Evolutionary conservation across 768 basidiomycete species (phyloP).

Genomic region (Lentinula boryana): DNA sequence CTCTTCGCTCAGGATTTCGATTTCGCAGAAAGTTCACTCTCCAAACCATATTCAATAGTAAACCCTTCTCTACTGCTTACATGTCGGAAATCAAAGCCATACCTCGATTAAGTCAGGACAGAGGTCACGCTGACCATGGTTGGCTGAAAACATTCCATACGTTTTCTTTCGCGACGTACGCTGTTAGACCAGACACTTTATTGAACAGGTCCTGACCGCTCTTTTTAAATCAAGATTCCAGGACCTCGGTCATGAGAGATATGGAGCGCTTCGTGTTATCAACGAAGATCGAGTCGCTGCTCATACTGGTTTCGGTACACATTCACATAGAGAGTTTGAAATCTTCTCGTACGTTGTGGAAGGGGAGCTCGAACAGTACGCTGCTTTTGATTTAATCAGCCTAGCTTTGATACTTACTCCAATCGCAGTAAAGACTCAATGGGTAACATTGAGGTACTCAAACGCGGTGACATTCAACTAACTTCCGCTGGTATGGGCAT

Average conservation of each 20-base stretch:
- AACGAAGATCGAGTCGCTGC: constrained; percentile 88
- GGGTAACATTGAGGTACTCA: constrained; percentile 85
- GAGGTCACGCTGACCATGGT: constrained; percentile 73
- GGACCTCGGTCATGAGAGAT: constrained; percentile 49
- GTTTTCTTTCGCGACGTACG: constrained; percentile 68
- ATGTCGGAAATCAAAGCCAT: constrained; percentile 19
- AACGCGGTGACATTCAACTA: constrained; percentile 86
- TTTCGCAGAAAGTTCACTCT: too few species aligned
- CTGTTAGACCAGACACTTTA: constrained; percentile 5
- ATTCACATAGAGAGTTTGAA: constrained; percentile 80
- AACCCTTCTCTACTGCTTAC: neutral
- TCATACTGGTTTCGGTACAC: constrained; percentile 77
- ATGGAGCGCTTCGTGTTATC: constrained; percentile 78
- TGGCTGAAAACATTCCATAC: constrained; percentile 90
- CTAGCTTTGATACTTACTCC: neutral
- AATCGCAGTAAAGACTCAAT: constrained; percentile 75
- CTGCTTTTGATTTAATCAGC: neutral
- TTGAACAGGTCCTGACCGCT: neutral
- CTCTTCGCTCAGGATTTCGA: too few species aligned
- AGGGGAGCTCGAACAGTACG: constrained; percentile 80
- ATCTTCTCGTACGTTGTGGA: constrained; percentile 86
- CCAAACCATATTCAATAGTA: neutral
- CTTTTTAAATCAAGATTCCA: constrained; percentile 43
- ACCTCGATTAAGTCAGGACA: constrained; percentile 52
- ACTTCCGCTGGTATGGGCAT: constrained; percentile 93